Evolutionary conservation across 805 yeast genomes (phyloP), one percentile per base, ranked within the genome.

Genomic region (Clavispora phyllophila): DNA sequence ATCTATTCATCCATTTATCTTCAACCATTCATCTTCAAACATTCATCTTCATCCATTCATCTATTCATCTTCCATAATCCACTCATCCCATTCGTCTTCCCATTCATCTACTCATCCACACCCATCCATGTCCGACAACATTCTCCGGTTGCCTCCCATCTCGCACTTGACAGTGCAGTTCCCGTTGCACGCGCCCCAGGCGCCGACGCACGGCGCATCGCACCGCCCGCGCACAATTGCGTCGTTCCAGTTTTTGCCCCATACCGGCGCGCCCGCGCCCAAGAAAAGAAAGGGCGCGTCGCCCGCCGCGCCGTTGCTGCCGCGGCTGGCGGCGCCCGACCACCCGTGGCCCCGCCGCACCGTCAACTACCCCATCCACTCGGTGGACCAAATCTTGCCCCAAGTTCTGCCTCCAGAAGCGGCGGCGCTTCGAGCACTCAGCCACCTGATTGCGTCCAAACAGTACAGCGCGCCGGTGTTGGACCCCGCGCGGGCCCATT

Each of bases 391-490:
- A 9, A n/a, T 33, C 13, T n/a, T 33, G 25, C 36, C 25, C 25
- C 36, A 14, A 17, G 33, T 29, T 3, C 33, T 17, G 20, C 33
- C 33, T 7, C 20, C 7, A 9, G 18, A 29, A 10, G 33, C 14
- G 20, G 20, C 10, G n/a, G 13, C 19, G n/a, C 33, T 29, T 10
- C 33, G 14, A 8, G n/a, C 10, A 6, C 33, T 29, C 20, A 9
- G 13, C 4, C 19, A 13, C n/a, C 33, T 15, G 20, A 42, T 45
- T 17, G 41, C 37, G 32, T 22, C 39, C 29, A 73, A 76, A 53
- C 79, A 79, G 51, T 86, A 86, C 56, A 81, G 87, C 9, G 84
- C 93, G 3, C 72, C 82, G 5, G 70, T 70, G 26, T 82, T 84
- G 27, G 88, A 83, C 56, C 81, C 80, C n/a, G 28, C 52, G 6